These are phyloP conservation scores for Tulasnella sp. DNA, from an alignment of 768 basidiomycete species.

Conservation along the genomic window DNA sequence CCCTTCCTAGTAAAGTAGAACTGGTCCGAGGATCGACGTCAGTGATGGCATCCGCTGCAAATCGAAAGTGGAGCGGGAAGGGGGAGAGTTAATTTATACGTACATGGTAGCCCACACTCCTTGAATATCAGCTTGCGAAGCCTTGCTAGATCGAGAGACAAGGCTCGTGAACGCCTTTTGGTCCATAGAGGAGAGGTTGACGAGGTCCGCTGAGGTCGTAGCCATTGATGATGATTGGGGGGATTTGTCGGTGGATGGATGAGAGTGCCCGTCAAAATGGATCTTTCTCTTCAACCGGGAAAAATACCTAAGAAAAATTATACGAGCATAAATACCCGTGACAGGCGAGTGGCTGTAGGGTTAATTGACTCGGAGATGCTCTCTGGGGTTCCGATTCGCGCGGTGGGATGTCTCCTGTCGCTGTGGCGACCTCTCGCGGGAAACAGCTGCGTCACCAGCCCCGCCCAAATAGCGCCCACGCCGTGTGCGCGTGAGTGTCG, in stretches of 20 bases:
- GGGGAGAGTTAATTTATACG: background rate
- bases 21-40: background rate
- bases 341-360: background rate
- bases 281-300: background rate
- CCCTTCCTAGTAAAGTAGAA: conserved; percentile 1
- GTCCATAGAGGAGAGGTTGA: conserved; percentile 5
- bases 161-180: conserved; percentile 24
- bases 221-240: background rate
- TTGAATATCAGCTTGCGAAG: conserved; percentile 17
- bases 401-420: background rate
- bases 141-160: conserved; percentile 1
- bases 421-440: conserved; percentile 14
- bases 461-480: background rate
- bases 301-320: background rate
- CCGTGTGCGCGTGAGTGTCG: background rate
- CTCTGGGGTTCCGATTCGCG: background rate
- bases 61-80: background rate
- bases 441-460: conserved; percentile 10
- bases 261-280: background rate
- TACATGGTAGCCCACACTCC: conserved; percentile 20
- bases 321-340: background rate
- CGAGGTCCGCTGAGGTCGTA: conserved; percentile 1
- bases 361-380: background rate
- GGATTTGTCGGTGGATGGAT: background rate
- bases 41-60: background rate